Percentiles rank a stretch among this genome's conserved stretches.
phyloP scores from a whole-genome alignment of 208 protist species.

The Trypanosoma platydactyli region DNA sequence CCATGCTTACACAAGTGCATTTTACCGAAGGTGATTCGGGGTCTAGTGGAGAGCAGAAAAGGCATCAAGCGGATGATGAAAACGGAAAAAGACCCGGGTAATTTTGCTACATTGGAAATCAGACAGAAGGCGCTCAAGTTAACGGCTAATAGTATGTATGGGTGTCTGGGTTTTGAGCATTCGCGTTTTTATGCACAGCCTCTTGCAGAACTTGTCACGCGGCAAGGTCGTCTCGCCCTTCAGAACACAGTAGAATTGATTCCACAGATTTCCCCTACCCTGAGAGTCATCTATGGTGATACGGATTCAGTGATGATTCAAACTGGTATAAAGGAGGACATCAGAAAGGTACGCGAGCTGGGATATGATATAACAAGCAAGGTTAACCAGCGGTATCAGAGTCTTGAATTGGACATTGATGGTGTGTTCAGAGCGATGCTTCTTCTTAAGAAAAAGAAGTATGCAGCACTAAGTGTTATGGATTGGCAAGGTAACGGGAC shows the following conservation, averaged over 20 bases:
- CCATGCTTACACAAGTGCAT: conserved; percentile 90
- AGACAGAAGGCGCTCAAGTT: conserved; percentile 98
- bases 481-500: conserved; percentile 74
- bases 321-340: conserved; percentile 90
- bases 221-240: conserved; percentile 95
- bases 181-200: conserved; percentile 98
- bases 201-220: conserved; percentile 98
- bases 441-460: conserved; percentile 95
- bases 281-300: conserved; percentile 97
- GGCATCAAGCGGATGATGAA: conserved; percentile 96
- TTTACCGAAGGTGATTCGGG: conserved; percentile 94
- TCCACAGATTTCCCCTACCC: conserved; percentile 82
- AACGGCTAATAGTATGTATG: conserved; percentile 99
- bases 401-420: conserved; percentile 99
- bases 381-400: conserved; percentile 97
- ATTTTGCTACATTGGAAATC: conserved; percentile 93
- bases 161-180: conserved; percentile 98
- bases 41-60: conserved; percentile 92
- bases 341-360: conserved; percentile 86
- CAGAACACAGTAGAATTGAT: conserved; percentile 94
- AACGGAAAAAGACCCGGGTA: conserved; percentile 76
- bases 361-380: conserved; percentile 92
- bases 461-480: conserved; percentile 87
- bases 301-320: conserved; percentile 99
- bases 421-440: conserved; percentile 99